Evolutionary conservation across 2,329 filamentous ascomycete species (phyloP), one percentile per base, ranked within the genome.

Genomic region (Penicillium fuscoglaucum): DNA sequence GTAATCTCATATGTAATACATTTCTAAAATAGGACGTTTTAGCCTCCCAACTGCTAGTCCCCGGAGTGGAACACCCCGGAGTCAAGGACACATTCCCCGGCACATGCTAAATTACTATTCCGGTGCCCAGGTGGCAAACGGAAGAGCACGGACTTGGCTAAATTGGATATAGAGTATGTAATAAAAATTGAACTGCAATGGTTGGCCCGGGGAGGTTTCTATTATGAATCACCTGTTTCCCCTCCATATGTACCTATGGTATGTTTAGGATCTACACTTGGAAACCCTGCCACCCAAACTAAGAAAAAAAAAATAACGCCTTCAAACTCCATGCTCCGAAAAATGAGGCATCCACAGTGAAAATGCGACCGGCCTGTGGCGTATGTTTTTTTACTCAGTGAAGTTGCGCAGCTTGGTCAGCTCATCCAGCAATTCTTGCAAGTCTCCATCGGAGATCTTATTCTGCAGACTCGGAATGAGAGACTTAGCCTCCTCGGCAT

Each of bases 401-500:
- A 78, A 78, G 62, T 78, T 78, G 67, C 84, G 79, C 72, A 96
- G 80, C 81, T 96, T 96, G 67, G 87, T 90, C 77, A 98, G 89
- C 79, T 99, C 92, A 71, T 96, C 88, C 58, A 99, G 83, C 58
- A 98, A 80, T 62, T 92, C 88, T 76, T 96, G 89, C 63, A 99
- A 79, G 66, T 96, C 91, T 37, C 91, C 90, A 73, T 98, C 93
- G 61, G 84, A 84, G 70, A 98, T 96, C 79, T 99, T 99, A 76
- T 92, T 88, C 67, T 87, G 84, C 51, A 99, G 76, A 66, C 84
- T 96, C 1, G 95, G 96, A 62, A 99, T 96, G 58, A 99, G 83
- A 9, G 91, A 96, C 79, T 96, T 97, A 60, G 95, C 95, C 78
- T 99, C 96, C 72, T 99, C 95, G 58, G 91, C 89, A 45, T 87